Conservation (phyloP, 2,329 filamentous ascomycete species). For the Sclerotinia sclerotiorum region DNA sequence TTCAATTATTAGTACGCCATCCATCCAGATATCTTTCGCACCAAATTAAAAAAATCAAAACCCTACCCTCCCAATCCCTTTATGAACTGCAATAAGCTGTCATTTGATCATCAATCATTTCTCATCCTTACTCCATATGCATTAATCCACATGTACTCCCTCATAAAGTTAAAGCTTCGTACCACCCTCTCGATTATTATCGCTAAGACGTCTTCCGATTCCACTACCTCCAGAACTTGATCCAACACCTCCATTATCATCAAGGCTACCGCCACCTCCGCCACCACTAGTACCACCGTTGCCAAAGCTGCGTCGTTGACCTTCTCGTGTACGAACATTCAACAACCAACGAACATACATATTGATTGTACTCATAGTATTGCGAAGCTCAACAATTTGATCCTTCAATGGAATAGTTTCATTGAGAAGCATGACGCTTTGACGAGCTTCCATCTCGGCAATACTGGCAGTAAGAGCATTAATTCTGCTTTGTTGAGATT, state of each 20-base stretch:
- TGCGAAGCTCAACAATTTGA: constrained; percentile 54
- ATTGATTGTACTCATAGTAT: constrained; percentile 39
- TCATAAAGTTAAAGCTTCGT: constrained; percentile 10
- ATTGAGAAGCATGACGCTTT: constrained; percentile 61
- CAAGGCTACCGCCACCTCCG: not conserved
- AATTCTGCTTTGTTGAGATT: constrained; percentile 56
- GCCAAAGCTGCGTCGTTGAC: constrained; percentile 26
- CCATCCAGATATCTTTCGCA: constrained; percentile 11
- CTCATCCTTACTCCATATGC: constrained; percentile 11
- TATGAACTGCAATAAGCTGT: not conserved
- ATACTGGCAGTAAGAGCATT: constrained; percentile 57
- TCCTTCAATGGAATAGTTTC: constrained; percentile 62
- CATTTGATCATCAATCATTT: constrained; percentile 15
- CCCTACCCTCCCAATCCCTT: not conserved
- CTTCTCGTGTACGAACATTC: constrained; percentile 40
- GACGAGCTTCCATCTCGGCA: constrained; percentile 58
- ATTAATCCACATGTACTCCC: not conserved
- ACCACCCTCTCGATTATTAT: constrained; percentile 13
- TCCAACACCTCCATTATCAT: constrained; percentile 10
- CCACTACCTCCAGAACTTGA: constrained; percentile 14
- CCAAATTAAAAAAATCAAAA: constrained; percentile 13
- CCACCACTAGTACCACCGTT: not conserved
- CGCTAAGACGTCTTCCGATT: constrained; percentile 15
- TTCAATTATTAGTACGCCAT: constrained; percentile 6
- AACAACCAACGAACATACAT: constrained; percentile 43